Evolutionary conservation across 2,329 filamentous ascomycete genomes (phyloP).

Genomic region (Aspergillus novoparasiticus): DNA sequence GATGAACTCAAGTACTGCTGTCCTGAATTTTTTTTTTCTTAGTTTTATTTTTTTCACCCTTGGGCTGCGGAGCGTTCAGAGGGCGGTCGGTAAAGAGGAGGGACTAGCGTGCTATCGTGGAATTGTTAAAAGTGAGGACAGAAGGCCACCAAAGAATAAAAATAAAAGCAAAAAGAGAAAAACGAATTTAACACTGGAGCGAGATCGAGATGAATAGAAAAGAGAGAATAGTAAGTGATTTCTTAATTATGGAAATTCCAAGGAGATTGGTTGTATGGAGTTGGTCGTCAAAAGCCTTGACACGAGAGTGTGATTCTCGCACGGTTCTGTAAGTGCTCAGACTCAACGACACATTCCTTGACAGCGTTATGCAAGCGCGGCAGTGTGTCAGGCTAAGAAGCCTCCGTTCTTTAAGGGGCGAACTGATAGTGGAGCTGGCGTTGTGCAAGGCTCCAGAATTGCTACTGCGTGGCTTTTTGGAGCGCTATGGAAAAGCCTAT

Average conservation of each 20-base stretch:
- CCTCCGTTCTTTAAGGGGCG: slow-evolving; percentile 24
- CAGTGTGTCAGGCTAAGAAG: slow-evolving; percentile 31
- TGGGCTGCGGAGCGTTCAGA: slow-evolving; percentile 4
- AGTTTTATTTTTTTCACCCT: neutral
- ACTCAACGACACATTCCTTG: slow-evolving; percentile 28
- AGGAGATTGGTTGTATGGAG: slow-evolving; percentile 10
- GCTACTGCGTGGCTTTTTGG: slow-evolving; percentile 20
- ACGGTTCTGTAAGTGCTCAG: slow-evolving; percentile 25
- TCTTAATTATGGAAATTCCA: slow-evolving; percentile 4
- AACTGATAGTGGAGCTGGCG: slow-evolving; percentile 25
- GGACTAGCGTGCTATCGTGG: slow-evolving; percentile 8
- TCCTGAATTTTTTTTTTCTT: neutral
- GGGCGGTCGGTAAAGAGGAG: slow-evolving; percentile 20
- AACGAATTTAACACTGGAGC: neutral
- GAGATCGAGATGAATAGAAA: neutral
- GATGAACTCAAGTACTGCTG: slow-evolving; percentile 4
- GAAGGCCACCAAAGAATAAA: slow-evolving; percentile 10
- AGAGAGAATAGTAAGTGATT: neutral
- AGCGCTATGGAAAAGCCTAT: slow-evolving; percentile 20
- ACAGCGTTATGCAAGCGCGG: slow-evolving; percentile 32
- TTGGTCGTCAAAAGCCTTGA: slow-evolving; percentile 9
- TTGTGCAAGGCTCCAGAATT: slow-evolving; percentile 23
- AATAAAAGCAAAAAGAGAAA: neutral
- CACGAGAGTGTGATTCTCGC: slow-evolving; percentile 19
- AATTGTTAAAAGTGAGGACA: slow-evolving; percentile 2